phyloP scores from a whole-genome alignment of 345 rosid species.

The Linum usitatissimum region DNA sequence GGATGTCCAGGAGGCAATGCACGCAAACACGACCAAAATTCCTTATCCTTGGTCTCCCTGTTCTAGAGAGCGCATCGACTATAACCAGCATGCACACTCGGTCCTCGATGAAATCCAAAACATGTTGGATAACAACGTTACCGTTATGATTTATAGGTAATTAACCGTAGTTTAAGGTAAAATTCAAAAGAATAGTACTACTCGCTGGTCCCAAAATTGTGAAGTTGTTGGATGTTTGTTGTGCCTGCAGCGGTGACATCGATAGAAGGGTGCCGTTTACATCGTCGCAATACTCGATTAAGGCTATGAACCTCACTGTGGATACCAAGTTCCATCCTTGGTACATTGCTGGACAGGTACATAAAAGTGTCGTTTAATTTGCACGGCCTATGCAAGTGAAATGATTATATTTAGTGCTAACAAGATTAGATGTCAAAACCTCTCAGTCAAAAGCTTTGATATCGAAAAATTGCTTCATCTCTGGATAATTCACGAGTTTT shows the following conservation, averaged over 20 bases:
- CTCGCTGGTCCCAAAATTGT: neutral
- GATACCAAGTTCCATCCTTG: conserved; percentile 73
- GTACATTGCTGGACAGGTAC: conserved; percentile 36
- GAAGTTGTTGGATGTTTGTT: neutral
- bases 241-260: conserved; percentile 56
- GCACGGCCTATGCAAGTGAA: too few species aligned
- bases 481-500: too few species aligned
- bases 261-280: conserved; percentile 83
- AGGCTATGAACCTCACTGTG: conserved; percentile 40
- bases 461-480: too few species aligned
- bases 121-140: conserved; percentile 40
- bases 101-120: conserved; percentile 35
- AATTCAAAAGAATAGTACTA: too few species aligned
- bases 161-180: neutral
- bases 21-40: conserved; percentile 69
- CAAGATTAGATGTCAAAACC: too few species aligned
- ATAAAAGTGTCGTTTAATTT: too few species aligned
- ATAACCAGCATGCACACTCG: neutral
- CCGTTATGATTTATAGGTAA: conserved; percentile 72
- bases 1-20: conserved; percentile 73
- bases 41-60: conserved; percentile 65
- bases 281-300: conserved; percentile 60
- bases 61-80: conserved; percentile 29
- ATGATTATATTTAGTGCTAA: too few species aligned
- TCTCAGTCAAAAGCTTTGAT: too few species aligned